Evolutionary conservation across 257 asterid genomes (phyloP), one percentile per base, ranked within the genome.

Genomic region (Nicotiana attenuata): DNA sequence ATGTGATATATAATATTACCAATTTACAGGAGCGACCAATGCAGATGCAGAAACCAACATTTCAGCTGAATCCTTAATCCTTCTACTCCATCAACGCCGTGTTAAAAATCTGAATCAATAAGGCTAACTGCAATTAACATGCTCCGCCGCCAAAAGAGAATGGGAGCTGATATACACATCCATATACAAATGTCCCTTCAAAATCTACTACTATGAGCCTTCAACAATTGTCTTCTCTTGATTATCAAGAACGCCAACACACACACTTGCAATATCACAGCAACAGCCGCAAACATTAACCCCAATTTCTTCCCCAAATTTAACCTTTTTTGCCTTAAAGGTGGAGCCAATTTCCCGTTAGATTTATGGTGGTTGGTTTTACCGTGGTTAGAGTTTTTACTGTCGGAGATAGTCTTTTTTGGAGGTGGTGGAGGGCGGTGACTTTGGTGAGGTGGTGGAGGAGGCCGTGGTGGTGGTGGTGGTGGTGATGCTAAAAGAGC

Each of bases 11-110:
- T 1, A 28, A 28, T 28, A 28, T 91, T 92, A 92, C 95, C 98
- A 85, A 91, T 92, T 87, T 89, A 94, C 97, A 91, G 89, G 83
- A 79, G 84, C 83, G 61, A 86, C 79, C 81, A 38, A 82, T 77
- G 80, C 84, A 84, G 81, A 88, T 84, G 89, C 86, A 85, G 87
- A 82, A 85, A 84, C 68, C 84, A 47, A 50, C 41, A 15, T 50
- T 52, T 75, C 26, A 75, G 17, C 13, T 50, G 63, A 50, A 75
- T 83, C 83, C 68, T 77, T 84, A 31, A 71, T 85, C 84, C 67
- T 87, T 79, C 90, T 45, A 78, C 57, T 59, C 84, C 86, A 55
- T 86, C 29, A 33, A 84, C 35, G 81, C 80, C 31, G 24, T 31
- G 75, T 17, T 19, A 56, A 63, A 81, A 26, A 60, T 28, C 41